Base-by-base conservation (phyloP, 2,329 filamentous ascomycete genomes). In the Bertia moriformis region DNA sequence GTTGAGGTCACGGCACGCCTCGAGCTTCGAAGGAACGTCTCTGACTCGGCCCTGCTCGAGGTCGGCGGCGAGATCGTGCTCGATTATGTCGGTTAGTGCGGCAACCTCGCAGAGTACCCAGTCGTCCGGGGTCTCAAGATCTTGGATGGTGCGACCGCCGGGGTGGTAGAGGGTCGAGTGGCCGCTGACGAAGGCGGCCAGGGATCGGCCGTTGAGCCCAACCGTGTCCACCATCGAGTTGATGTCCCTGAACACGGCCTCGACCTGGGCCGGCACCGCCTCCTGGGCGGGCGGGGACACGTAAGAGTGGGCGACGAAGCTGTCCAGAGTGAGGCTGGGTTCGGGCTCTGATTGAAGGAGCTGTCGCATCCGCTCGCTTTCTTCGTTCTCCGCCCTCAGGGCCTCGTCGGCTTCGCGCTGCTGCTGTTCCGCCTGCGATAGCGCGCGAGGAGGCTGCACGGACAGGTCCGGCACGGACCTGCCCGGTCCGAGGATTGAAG, bases 201-300 rank as follows among this genome's bases (percentile, higher is more conserved):
- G 72, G 4, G 83, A 76, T 14, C 72, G 66, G 10, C 66, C 76
- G 53, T 96, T 96, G 38, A 95, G 70, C 7, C 89, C 89, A 30
- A 96, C 63, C 0, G 84, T 89, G 49, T 95, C 86, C 33, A 98
- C 78, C 91, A 96, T 98, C 12, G 83, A 83, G 56, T 91, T 89
- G 53, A 89, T 83, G 49, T 89, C 84, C 35, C 81, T 72, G 54
- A 84, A 91, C 1, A 81, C 64, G 14, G 73, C 69, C 50, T 81
- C 76, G 17, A 77, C 73, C 46, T 79, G 75, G 5, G 69, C 66
- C 3, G 74, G 69, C 20, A 80, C 64, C 36, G 66, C 75, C 40
- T 77, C 69, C 39, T 65, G 62, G 13, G 67, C 67, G 13, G 66
- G 63, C 3, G 67, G 61, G 4, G 62, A 63, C 30, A 69, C 64